These are phyloP conservation scores for Davidsoniella australis DNA, from an alignment of 2,329 filamentous ascomycete species.

Conservation along the genomic window DNA sequence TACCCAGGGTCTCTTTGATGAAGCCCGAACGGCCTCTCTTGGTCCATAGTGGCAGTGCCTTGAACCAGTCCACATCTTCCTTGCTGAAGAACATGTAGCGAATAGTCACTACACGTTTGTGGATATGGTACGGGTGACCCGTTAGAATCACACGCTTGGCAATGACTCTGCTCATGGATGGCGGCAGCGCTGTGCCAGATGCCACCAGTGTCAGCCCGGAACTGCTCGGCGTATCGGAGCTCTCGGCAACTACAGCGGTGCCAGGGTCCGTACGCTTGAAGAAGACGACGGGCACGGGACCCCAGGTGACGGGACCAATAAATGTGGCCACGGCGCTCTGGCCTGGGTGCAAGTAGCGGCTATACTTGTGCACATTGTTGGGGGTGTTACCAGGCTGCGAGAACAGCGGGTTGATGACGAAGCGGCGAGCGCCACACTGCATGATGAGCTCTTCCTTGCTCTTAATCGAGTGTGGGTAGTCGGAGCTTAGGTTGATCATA, in stretches of 20 bases:
- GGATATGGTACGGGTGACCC: conserved; percentile 94
- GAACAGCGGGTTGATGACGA: conserved; percentile 80
- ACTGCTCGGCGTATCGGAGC: conserved; percentile 22
- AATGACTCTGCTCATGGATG: conserved; percentile 60
- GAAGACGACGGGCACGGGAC: conserved; percentile 74
- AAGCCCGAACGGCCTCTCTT: conserved; percentile 73
- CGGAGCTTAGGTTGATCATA: conserved; percentile 69
- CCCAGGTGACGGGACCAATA: conserved; percentile 83
- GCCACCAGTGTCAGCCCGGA: conserved; percentile 55
- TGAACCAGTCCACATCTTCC: conserved; percentile 94
- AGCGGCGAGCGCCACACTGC: conserved; percentile 75
- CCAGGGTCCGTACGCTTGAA: conserved; percentile 45
- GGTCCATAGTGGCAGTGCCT: conserved; percentile 89
- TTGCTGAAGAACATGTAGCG: conserved; percentile 99
- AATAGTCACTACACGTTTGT: conserved; percentile 92
- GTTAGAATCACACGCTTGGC: conserved; percentile 90
- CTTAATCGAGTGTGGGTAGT: conserved; percentile 60
- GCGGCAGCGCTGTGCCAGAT: conserved; percentile 73
- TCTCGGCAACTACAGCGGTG: conserved; percentile 26
- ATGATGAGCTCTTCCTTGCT: conserved; percentile 84
- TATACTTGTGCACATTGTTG: conserved; percentile 95
- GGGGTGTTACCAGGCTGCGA: conserved; percentile 78
- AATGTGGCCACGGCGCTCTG: conserved; percentile 80
- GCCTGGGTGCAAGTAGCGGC: conserved; percentile 79
- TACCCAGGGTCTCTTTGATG: conserved; percentile 86